Evolutionary conservation across 345 rosid genomes (phyloP), one percentile per base, ranked within the genome.

Genomic region (Linum tenue): DNA sequence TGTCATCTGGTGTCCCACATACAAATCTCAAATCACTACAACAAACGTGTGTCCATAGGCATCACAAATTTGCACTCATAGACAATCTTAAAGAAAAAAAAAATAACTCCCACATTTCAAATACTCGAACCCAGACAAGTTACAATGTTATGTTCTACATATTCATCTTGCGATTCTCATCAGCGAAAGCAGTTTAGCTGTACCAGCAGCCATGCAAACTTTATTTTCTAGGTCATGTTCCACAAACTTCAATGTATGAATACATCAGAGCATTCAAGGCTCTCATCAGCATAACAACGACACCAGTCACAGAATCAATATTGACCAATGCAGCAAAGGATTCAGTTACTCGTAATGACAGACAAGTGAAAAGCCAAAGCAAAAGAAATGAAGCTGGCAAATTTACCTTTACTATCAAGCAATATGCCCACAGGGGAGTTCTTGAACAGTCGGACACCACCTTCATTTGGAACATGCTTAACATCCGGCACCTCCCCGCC

Each of bases 371-470:
- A 36, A 22, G 31, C 31, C 31, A 22, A n/a, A 9, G 40, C 2
- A 4, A 39, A 16, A 11, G 57, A 41, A 7, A 6, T 58, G 1
- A 2, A 51, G 60, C 36, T 69, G 17, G 63, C 11, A 41, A 56
- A 72, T 75, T 79, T 61, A 90, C 97, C 84, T 64, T 40, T 65
- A 59, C 31, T 81, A 72, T 94, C 95, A 75, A 90, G 88, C 36
- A 82, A 73, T 37, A 94, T 94, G 60, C 97, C 95, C 5, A 70
- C 73, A 2, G 92, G 70, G 70, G 87, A 86, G 55, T 74, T 62
- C 70, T 78, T 88, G 72, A 94, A 90, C 31, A 94, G 71, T 51
- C 86, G 83, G 69, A 94, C 82, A 57, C 90, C 92, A 59, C 75
- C 69, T 50, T 80, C 87, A 60, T 80, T 66, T 62, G 38, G 75